These are phyloP conservation scores for Dipteronia sinensis DNA, from an alignment of 345 rosid species.

Conservation along the genomic window DNA sequence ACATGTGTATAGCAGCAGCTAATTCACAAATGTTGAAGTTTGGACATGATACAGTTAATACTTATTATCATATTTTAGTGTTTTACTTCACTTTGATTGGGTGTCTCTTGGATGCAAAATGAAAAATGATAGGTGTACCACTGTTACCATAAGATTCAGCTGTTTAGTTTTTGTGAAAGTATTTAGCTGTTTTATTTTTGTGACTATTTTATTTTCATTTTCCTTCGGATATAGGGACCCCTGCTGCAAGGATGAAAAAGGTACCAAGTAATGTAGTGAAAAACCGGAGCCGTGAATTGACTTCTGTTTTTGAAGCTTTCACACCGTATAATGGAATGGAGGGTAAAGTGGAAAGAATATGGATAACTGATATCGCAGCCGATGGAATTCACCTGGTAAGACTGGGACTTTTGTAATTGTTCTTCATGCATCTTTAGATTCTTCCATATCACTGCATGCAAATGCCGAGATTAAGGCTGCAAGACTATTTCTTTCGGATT, in stretches of 20 bases:
- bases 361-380: slow-evolving; percentile 90
- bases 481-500: not conserved
- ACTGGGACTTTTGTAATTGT: slow-evolving; percentile 8
- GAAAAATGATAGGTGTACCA: not conserved
- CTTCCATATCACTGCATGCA: not conserved
- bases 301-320: slow-evolving; percentile 86
- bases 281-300: slow-evolving; percentile 89
- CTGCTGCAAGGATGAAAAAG: slow-evolving; percentile 98
- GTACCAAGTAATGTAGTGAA: slow-evolving; percentile 80
- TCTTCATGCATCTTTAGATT: slow-evolving; percentile 2
- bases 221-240: slow-evolving; percentile 61
- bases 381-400: slow-evolving; percentile 90
- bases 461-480: not conserved
- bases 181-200: not conserved
- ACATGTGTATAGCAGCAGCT: not conserved
- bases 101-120: not conserved
- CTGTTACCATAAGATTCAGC: not conserved
- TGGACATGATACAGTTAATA: not conserved
- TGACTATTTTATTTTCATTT: not conserved
- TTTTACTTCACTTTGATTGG: not conserved
- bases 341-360: slow-evolving; percentile 82
- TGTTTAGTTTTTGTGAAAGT: not conserved
- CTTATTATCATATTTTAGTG: not conserved
- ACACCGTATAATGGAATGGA: slow-evolving; percentile 82
- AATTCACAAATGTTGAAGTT: not conserved